A percentile compares a stretch with the other conserved stretches of the same genome.
Evolutionary conservation across 2,329 filamentous ascomycete genomes (phyloP).

Genomic region (Neocatenulostroma microsporum): DNA sequence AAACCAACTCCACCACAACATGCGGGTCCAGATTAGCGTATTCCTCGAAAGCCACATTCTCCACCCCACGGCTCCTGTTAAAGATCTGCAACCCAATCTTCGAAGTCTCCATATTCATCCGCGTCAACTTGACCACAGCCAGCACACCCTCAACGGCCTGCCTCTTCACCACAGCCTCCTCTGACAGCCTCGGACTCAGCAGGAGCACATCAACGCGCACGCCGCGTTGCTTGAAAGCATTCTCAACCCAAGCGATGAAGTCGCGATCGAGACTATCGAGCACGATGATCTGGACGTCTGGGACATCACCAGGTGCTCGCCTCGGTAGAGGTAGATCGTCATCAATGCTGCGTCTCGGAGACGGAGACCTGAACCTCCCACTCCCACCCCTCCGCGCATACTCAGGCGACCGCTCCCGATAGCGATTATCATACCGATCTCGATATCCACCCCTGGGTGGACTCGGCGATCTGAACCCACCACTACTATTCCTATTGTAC

Average conservation of each 20-base stretch:
- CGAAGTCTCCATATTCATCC: slow-evolving; percentile 57
- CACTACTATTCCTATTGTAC: slow-evolving; percentile 41
- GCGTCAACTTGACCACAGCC: slow-evolving; percentile 66
- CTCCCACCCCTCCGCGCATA: slow-evolving; percentile 48
- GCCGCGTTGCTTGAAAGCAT: slow-evolving; percentile 61
- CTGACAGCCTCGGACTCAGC: slow-evolving; percentile 66
- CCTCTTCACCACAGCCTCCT: slow-evolving; percentile 70
- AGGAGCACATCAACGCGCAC: slow-evolving; percentile 73
- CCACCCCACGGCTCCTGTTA: slow-evolving; percentile 57
- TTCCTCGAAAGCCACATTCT: slow-evolving; percentile 75
- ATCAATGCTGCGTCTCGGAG: slow-evolving; percentile 56
- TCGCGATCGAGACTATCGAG: slow-evolving; percentile 69
- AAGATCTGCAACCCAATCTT: slow-evolving; percentile 81
- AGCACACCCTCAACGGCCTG: slow-evolving; percentile 85
- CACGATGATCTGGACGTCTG: slow-evolving; percentile 82
- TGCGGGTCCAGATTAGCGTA: slow-evolving; percentile 74
- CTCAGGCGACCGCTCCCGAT: slow-evolving; percentile 30
- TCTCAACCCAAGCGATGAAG: slow-evolving; percentile 77
- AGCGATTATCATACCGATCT: slow-evolving; percentile 27
- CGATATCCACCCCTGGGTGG: slow-evolving; percentile 34
- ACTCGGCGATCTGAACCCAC: slow-evolving; percentile 37
- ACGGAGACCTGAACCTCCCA: slow-evolving; percentile 33
- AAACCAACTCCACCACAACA: slow-evolving; percentile 72
- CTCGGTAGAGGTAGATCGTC: slow-evolving; percentile 63
- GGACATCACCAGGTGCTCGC: slow-evolving; percentile 65